phyloP scores from a whole-genome alignment of 208 protist genomes.

The Leishmania gerbilli region DNA sequence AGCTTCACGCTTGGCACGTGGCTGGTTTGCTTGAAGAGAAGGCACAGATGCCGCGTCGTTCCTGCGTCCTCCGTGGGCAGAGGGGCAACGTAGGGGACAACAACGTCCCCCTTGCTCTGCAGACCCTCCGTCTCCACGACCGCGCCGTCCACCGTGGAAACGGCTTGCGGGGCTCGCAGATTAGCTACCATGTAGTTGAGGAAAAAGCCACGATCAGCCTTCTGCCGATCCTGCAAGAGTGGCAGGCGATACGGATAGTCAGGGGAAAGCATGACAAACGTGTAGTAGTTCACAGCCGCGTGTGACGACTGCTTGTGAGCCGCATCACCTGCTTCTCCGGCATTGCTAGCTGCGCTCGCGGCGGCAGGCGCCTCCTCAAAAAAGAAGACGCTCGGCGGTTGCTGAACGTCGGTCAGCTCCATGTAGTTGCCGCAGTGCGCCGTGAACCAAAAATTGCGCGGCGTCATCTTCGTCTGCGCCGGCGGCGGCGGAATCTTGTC shows the following conservation, averaged over 20 bases:
- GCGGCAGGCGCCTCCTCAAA: conserved; percentile 28
- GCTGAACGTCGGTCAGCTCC: conserved; percentile 84
- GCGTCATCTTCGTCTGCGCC: conserved; percentile 53
- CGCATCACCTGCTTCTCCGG: neutral
- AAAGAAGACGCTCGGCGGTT: conserved; percentile 83
- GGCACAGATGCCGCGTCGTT: conserved; percentile 81
- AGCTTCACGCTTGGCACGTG: conserved; percentile 34
- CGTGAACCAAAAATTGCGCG: conserved; percentile 91
- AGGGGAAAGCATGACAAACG: conserved; percentile 84
- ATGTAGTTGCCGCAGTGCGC: conserved; percentile 93
- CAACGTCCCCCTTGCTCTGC: conserved; percentile 61
- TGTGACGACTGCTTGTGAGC: neutral
- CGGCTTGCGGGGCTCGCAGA: conserved; percentile 26
- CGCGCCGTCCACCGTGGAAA: conserved; percentile 10
- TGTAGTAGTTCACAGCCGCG: conserved; percentile 46
- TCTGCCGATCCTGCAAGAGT: conserved; percentile 38
- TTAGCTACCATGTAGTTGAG: conserved; percentile 90
- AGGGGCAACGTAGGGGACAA: conserved; percentile 82
- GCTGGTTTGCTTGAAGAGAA: conserved; percentile 73
- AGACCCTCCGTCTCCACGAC: conserved; percentile 17
- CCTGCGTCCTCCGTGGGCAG: conserved; percentile 91
- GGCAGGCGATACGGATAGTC: conserved; percentile 89
- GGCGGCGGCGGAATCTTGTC: conserved; percentile 51
- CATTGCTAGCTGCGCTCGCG: neutral
- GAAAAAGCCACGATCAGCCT: conserved; percentile 71